These are phyloP conservation scores for Mycena amicta DNA, from an alignment of 768 basidiomycete genomes.

Conservation along the genomic window DNA sequence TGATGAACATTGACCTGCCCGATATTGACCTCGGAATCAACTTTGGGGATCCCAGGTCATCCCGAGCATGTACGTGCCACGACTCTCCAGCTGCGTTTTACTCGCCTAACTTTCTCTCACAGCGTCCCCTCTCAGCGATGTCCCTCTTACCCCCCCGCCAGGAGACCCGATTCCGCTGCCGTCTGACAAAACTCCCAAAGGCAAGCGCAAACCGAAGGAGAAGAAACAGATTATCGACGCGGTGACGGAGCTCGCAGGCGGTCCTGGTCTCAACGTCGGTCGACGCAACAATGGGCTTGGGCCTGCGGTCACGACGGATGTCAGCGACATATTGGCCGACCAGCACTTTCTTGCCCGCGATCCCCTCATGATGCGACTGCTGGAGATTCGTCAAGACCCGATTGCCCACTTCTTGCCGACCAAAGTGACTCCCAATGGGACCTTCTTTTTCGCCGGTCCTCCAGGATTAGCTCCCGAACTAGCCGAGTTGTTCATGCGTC, in stretches of 20 bases:
- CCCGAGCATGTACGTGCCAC: conserved; percentile 65
- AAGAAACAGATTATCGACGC: conserved; percentile 90
- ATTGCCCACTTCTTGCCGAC: conserved; percentile 85
- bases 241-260: conserved; percentile 81
- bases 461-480: conserved; percentile 84
- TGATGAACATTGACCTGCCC: conserved; percentile 47
- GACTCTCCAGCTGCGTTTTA: too few species aligned
- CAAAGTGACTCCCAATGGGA: conserved; percentile 67
- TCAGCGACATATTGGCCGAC: conserved; percentile 73
- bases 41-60: conserved; percentile 56
- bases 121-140: conserved; percentile 80
- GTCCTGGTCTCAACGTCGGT: conserved; percentile 54
- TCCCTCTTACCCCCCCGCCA: conserved; percentile 78
- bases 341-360: conserved; percentile 88
- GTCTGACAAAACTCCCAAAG: conserved; percentile 43
- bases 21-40: conserved; percentile 50
- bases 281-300: conserved; percentile 56
- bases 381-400: conserved; percentile 86
- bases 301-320: conserved; percentile 54
- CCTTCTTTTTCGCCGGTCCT: conserved; percentile 82
- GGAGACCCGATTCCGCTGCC: conserved; percentile 52
- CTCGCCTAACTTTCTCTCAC: conserved; percentile 3
- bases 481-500: conserved; percentile 81
- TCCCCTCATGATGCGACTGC: conserved; percentile 79
- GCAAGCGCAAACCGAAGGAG: conserved; percentile 60